A percentile compares a stretch with the other conserved stretches of the same genome.
Conservation (phyloP, 495 filamentous ascomycete species). For the Penicillium ochrochloron region DNA sequence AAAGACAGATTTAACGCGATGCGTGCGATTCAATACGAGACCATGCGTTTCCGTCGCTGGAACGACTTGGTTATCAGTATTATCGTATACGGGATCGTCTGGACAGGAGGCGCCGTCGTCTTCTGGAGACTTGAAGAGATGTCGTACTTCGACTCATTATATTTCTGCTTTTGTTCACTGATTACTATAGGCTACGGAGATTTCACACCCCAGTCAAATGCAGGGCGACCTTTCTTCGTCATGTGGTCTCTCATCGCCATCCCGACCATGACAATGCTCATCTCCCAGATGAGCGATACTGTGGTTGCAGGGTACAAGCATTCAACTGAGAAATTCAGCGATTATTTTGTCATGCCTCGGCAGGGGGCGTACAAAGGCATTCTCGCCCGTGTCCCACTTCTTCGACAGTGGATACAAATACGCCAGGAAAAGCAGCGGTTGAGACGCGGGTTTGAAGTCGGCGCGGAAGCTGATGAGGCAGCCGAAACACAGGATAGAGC, state of each 20-base stretch:
- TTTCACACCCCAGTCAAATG: constrained; percentile 70
- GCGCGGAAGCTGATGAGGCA: constrained; percentile 21
- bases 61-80: constrained; percentile 70
- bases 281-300: constrained; percentile 67
- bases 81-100: constrained; percentile 66
- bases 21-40: constrained; percentile 74
- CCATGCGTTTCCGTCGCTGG: constrained; percentile 68
- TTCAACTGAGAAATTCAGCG: constrained; percentile 56
- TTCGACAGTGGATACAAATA: constrained; percentile 44
- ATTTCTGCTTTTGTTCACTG: constrained; percentile 81
- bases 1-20: constrained; percentile 79
- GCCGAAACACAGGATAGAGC: background rate
- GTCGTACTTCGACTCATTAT: constrained; percentile 76
- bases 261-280: constrained; percentile 70
- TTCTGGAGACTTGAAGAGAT: constrained; percentile 64
- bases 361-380: constrained; percentile 50
- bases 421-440: constrained; percentile 48
- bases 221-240: constrained; percentile 83
- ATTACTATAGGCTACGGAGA: constrained; percentile 94
- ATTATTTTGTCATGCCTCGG: constrained; percentile 63
- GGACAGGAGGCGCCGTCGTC: constrained; percentile 81
- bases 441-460: constrained; percentile 51
- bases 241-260: constrained; percentile 76
- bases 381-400: constrained; percentile 45
- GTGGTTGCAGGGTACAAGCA: constrained; percentile 61